Evolutionary conservation across 257 asterid species (phyloP).

Genomic region (Ballota nigra): DNA sequence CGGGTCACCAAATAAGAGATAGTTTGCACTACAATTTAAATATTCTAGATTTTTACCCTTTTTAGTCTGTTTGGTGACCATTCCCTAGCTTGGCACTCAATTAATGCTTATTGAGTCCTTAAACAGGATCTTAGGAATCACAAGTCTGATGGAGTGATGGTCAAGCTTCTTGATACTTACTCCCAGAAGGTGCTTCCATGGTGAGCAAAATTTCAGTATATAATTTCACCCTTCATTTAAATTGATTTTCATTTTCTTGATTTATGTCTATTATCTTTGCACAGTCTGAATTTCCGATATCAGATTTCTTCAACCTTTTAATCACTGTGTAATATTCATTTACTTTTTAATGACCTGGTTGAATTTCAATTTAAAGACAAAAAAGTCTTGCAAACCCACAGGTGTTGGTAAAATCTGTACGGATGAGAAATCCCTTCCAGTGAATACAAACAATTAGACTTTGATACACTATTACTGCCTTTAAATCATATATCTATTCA

Average conservation of each 20-base stretch:
- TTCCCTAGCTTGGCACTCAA: constrained; percentile 9
- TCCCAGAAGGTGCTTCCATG: constrained; percentile 74
- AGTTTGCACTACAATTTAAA: constrained; percentile 4
- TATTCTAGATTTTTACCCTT: background rate
- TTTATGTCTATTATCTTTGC: constrained; percentile 2
- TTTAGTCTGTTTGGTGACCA: background rate
- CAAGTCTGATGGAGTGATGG: constrained; percentile 38
- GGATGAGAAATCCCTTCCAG: background rate
- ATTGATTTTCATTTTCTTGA: constrained; percentile 1
- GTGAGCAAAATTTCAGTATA: constrained; percentile 37
- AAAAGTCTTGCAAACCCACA: background rate
- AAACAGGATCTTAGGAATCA: constrained; percentile 61
- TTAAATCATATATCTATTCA: constrained; percentile 21
- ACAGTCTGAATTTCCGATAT: background rate
- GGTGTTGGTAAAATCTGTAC: background rate
- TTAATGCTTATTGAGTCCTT: constrained; percentile 22
- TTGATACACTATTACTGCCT: constrained; percentile 6
- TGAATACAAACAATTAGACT: background rate
- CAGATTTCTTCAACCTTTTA: background rate
- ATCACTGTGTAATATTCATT: background rate
- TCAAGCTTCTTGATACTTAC: constrained; percentile 75
- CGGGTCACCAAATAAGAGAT: background rate
- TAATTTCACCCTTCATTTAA: background rate
- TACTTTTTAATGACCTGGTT: background rate
- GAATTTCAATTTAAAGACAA: background rate